These are phyloP conservation scores for Ganoderma meredithae DNA, from an alignment of 1,284 basidiomycete genomes.

Conservation along the genomic window DNA sequence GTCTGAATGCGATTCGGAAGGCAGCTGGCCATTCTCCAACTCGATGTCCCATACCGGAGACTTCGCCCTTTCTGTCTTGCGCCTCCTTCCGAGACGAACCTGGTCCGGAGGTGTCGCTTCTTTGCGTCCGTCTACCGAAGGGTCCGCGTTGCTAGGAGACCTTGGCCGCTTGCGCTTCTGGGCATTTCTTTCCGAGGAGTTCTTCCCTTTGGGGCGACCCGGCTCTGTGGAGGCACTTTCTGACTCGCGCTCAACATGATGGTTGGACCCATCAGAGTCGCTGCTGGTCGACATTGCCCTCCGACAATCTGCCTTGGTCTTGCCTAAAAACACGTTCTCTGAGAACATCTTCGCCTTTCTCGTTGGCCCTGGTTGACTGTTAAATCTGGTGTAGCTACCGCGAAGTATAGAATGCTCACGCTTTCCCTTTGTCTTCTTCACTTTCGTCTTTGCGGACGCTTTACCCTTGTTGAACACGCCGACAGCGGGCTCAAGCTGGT, in stretches of 20 bases:
- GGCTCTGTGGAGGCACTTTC: neutral
- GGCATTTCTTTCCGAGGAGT: neutral
- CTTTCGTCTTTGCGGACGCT: slow-evolving; percentile 58
- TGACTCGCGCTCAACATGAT: neutral
- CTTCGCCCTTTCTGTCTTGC: slow-evolving; percentile 26
- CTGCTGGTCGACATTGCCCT: neutral
- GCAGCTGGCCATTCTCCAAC: slow-evolving; percentile 40
- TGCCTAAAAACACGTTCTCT: slow-evolving; percentile 58
- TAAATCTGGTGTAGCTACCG: neutral
- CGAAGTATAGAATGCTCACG: slow-evolving; percentile 18
- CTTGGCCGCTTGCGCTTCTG: slow-evolving; percentile 4
- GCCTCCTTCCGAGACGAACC: neutral
- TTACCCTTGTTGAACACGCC: slow-evolving; percentile 80
- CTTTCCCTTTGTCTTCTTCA: slow-evolving; percentile 25
- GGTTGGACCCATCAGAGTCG: neutral
- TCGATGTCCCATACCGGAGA: slow-evolving; percentile 79
- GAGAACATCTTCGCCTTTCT: slow-evolving; percentile 48
- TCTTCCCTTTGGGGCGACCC: neutral
- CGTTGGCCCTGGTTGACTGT: slow-evolving; percentile 20
- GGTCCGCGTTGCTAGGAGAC: slow-evolving; percentile 1
- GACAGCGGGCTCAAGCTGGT: slow-evolving; percentile 52
- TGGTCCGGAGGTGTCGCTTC: neutral
- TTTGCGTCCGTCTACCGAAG: neutral
- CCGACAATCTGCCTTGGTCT: slow-evolving; percentile 9
- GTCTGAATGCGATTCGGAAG: slow-evolving; percentile 27